These are phyloP conservation scores for Psilocybe tampanensis DNA, from an alignment of 768 basidiomycete genomes.

Conservation along the genomic window DNA sequence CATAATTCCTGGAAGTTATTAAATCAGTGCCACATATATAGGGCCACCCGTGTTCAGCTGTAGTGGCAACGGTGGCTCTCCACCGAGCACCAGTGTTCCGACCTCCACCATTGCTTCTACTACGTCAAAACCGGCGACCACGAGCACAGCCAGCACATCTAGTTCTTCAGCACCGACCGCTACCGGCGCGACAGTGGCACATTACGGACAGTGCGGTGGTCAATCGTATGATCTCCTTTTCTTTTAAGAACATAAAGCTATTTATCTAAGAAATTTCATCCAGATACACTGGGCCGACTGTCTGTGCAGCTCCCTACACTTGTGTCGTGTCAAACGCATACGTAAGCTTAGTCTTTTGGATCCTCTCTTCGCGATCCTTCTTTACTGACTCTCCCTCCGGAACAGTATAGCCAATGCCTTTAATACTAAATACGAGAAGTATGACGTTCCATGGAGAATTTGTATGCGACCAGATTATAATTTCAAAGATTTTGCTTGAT, in stretches of 20 bases:
- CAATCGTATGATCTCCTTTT: slow-evolving; percentile 28
- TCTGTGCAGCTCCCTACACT: slow-evolving; percentile 9
- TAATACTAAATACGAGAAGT: no score
- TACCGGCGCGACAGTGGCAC: slow-evolving; percentile 32
- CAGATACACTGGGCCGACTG: slow-evolving; percentile 9
- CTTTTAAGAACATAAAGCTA: neutral
- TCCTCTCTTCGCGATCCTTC: neutral
- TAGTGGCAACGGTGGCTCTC: slow-evolving; percentile 20
- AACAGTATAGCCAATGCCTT: slow-evolving; percentile 38
- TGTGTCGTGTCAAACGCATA: slow-evolving; percentile 9
- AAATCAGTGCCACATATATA: no score
- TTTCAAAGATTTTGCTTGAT: no score
- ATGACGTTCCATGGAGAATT: no score
- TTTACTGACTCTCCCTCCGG: neutral
- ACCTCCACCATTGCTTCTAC: neutral
- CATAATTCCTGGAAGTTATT: no score
- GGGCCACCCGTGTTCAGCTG: slow-evolving; percentile 44
- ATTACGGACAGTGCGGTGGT: slow-evolving; percentile 49
- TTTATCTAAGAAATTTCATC: neutral
- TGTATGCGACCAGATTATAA: no score
- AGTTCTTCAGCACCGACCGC: slow-evolving; percentile 17
- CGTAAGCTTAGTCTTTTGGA: neutral
- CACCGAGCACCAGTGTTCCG: neutral
- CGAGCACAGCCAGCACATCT: neutral
- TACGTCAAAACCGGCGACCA: slow-evolving; percentile 1